Evolutionary conservation across 2,329 filamentous ascomycete species (phyloP), one percentile per base, ranked within the genome.

Genomic region (Claviceps lovelessii): DNA sequence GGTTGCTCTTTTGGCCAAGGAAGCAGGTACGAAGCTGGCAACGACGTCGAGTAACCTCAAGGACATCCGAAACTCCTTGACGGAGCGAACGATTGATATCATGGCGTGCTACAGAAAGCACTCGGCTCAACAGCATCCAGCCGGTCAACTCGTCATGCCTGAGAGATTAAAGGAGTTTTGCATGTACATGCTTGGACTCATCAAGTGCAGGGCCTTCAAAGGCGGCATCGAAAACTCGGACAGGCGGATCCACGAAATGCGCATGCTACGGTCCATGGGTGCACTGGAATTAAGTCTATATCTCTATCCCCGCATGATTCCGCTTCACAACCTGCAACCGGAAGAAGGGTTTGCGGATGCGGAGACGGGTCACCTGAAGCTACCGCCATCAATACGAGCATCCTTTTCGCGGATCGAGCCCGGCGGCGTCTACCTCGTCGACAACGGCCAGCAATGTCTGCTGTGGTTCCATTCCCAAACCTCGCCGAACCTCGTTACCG

Each of bases 151-250:
- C 35, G 90, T 98, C 35, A 83, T 98, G 71, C 93, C 93, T 0
- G 93, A 98, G 71, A 88, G 91, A 61, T 79, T 98, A 35, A 97
- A 97, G 67, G 93, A 98, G 67, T 90, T 95, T 63, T 84, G 86
- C 64, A 97, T 98, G 90, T 97, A 93, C 69, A 88, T 94, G 71
- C 83, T 98, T 10, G 85, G 87, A 50, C 74, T 97, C 59, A 73
- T 95, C 67, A 98, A 98, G 70, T 90, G 83, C 55, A 83, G 93
- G 56, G 90, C 91, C 3, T 90, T 97, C 73, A 97, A 97, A 74
- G 87, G 88, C 52, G 91, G 91, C 56, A 84, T 85, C 60, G 93
- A 98, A 70, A 87, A 88, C 41, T 89, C 88, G 10, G 93, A 98
- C 69, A 84, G 93, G 58, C 80, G 93, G 58, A 85, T 94, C 15